Evolutionary conservation across 441 rosid species (phyloP), one percentile per base, ranked within the genome.

Genomic region (Adansonia gregorii): DNA sequence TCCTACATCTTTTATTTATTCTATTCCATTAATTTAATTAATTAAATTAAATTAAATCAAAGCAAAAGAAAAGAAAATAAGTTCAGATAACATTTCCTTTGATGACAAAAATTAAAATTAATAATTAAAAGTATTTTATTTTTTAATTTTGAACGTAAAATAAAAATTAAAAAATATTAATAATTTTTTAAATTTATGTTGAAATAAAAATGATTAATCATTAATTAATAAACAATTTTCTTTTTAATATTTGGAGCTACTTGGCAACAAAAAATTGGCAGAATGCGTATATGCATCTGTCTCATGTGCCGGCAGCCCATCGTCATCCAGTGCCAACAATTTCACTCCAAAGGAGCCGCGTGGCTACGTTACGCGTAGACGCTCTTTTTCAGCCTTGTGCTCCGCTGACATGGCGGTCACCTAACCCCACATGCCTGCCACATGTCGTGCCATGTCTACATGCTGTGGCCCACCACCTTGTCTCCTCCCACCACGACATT

Each of bases 391-490:
- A 9, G 27, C 60, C 49, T 59, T 27, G 14, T 49, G 76, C 82
- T 77, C 63, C 48, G 82, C 76, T 87, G 88, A 88, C 87, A 83
- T 86, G 94, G 91, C 90, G 74, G 78, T 83, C 89, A 78, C 89
- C 89, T 70, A 86, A 86, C 93, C 92, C 91, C 93, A 91, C 93
- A 90, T 90, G 94, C 80, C 82, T 12, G 82, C 94, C 91, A 69
- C 79, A 56, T 63, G 83, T 86, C 82, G 58, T 83, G 87, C 91
- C 83, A 78, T 78, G 85, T 83, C 82, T 87, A 91, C 84, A 87
- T 86, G 89, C 74, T 72, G 51, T 74, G 87, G 90, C 82, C 87
- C 85, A 27, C 80, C 56, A 66, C 73, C 41, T 68, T 86, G 91
- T 87, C 82, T 74, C 91, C 87, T 77, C 39, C 43, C 54, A 3